Percentiles rank a stretch among this genome's conserved stretches.
phyloP scores from a whole-genome alignment of 2,329 filamentous ascomycete species.

The Myotisia sp. region DNA sequence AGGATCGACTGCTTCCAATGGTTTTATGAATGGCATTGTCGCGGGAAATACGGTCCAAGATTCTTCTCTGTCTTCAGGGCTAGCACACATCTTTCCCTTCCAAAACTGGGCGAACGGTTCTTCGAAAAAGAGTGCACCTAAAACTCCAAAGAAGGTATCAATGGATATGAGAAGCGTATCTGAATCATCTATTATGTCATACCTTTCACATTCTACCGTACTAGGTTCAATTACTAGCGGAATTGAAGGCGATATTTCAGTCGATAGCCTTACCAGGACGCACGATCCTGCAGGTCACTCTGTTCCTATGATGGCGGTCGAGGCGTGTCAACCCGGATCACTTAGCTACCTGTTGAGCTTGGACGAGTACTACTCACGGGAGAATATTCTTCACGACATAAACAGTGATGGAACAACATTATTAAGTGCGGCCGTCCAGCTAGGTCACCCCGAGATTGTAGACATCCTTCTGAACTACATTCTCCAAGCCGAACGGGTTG shows the following conservation, averaged over 20 bases:
- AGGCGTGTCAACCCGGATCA: slow-evolving; percentile 55
- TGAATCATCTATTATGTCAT: slow-evolving; percentile 69
- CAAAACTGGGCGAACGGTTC: slow-evolving; percentile 42
- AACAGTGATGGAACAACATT: slow-evolving; percentile 85
- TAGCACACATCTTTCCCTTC: slow-evolving; percentile 87
- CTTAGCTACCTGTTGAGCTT: slow-evolving; percentile 67
- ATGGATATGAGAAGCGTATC: slow-evolving; percentile 85
- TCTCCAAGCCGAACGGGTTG: slow-evolving; percentile 40
- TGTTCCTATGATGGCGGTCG: slow-evolving; percentile 72
- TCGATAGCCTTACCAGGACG: slow-evolving; percentile 46
- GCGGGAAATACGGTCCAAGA: slow-evolving; percentile 14
- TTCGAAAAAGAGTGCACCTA: slow-evolving; percentile 28
- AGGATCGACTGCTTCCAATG: background rate
- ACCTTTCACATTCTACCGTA: slow-evolving; percentile 64
- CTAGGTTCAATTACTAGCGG: slow-evolving; percentile 58
- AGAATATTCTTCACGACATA: slow-evolving; percentile 62
- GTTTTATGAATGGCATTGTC: slow-evolving; percentile 3
- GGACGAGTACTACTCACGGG: slow-evolving; percentile 57
- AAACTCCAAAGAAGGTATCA: slow-evolving; percentile 60
- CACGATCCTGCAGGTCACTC: slow-evolving; percentile 62
- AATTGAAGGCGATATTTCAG: slow-evolving; percentile 73
- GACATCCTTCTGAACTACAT: slow-evolving; percentile 61
- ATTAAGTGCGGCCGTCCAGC: slow-evolving; percentile 77
- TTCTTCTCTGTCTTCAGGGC: slow-evolving; percentile 14
- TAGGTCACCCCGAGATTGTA: slow-evolving; percentile 61